Base-by-base conservation (phyloP, 164 flowering plant genomes). In the Vitis labrusca region DNA sequence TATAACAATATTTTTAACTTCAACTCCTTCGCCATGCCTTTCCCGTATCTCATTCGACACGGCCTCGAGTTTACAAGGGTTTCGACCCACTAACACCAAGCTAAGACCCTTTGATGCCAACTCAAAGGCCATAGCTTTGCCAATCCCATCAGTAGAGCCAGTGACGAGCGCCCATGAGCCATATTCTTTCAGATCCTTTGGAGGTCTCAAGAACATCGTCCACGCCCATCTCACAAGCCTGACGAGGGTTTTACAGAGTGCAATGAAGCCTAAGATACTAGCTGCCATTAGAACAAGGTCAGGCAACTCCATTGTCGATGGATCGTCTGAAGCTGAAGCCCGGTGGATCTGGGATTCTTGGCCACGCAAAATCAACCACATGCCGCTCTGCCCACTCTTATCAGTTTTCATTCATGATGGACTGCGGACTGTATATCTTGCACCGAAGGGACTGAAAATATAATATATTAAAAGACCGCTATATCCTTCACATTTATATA, bases 81-180 rank as follows among this genome's bases (percentile, higher is more conserved):
- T 78, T 27, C 88, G 50, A 19, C 88, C 57, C 12, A 88, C 81
- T 2, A 88, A 76, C 1, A 88, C 51, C 0, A 88, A 69, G 70
- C 84, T 79, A 4, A 86, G 78, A 30, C 88, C 88, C 15, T 77
- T 66, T 8, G 32, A 13, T 3, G 90, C 90, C 2, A 88, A 76
- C 30, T 83, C 71, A 65, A 58, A 66, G 12, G 90, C 85, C 1
- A 84, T 71, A 50, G 86, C 83, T 50, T 77, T 84, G 11, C 92
- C 92, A 1, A 86, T 88, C 12, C 91, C 91, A 37, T 84, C 88
- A 10, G 91, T 82, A 74, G 88, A 68, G 23, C 91, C 91, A 17
- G 91, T 88, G 74, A 88, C 57, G 19, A 85, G 50, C 3, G 85
- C 91, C 89, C 89, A 88, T 0, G 86, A 80, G 14, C 91, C 91